Conservation (phyloP, 2,329 filamentous ascomycete species). For the Alternaria postmessia region DNA sequence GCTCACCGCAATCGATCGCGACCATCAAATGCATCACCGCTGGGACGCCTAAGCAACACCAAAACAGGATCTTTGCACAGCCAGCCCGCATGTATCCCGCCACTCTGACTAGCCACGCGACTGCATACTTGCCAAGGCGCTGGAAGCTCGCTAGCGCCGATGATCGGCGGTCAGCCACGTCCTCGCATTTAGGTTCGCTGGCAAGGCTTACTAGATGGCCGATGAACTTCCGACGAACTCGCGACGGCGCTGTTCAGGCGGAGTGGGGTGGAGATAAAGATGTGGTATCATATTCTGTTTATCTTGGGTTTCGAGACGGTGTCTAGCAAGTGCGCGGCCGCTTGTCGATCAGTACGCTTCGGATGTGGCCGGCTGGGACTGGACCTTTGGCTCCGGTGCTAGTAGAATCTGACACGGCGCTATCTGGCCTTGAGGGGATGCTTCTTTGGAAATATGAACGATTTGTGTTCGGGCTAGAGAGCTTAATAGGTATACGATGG, state of each 20-base stretch:
- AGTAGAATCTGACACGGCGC: background rate
- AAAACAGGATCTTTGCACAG: slow-evolving; percentile 4
- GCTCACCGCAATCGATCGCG: background rate
- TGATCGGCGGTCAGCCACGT: slow-evolving; percentile 1
- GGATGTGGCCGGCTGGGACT: background rate
- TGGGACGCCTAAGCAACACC: background rate
- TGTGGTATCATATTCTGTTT: background rate
- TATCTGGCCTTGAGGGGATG: background rate
- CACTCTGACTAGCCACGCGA: background rate
- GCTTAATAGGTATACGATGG: background rate
- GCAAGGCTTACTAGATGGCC: background rate
- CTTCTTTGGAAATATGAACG: background rate
- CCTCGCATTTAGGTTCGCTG: background rate
- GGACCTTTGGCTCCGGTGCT: slow-evolving; percentile 1
- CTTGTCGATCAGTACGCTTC: background rate
- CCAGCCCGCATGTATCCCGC: background rate
- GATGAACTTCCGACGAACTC: background rate
- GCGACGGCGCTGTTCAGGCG: background rate
- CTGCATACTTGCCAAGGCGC: background rate
- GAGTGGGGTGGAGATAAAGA: background rate
- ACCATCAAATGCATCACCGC: background rate
- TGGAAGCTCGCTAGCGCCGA: background rate
- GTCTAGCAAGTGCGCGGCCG: background rate
- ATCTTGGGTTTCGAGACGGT: background rate
- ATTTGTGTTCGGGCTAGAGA: background rate